Conservation (phyloP, 2,329 filamentous ascomycete species). For the Chaetomium globosum region DNA sequence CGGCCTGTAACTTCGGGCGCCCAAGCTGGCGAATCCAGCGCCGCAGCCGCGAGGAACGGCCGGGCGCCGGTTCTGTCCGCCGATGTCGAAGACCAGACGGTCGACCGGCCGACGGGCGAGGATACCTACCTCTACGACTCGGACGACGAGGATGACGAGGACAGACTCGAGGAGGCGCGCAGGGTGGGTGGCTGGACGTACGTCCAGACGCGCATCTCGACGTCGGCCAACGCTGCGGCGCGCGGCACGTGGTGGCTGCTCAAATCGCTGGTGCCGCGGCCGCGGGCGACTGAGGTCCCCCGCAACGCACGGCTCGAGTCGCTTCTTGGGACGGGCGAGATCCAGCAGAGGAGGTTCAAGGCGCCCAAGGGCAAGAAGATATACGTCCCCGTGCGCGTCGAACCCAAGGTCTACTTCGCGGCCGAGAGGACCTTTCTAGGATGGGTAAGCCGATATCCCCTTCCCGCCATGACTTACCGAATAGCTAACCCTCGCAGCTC, state of each 20-base stretch:
- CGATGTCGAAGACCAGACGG: conserved; percentile 84
- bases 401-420: conserved; percentile 97
- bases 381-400: conserved; percentile 91
- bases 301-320: conserved; percentile 56
- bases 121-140: conserved; percentile 93
- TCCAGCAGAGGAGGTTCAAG: conserved; percentile 64
- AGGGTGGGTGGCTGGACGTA: conserved; percentile 77
- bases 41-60: conserved; percentile 38
- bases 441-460: conserved; percentile 64
- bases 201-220: conserved; percentile 60
- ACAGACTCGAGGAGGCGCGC: conserved; percentile 76
- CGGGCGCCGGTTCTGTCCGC: conserved; percentile 48
- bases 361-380: conserved; percentile 86
- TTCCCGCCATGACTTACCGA: neutral
- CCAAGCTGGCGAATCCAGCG: conserved; percentile 44
- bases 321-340: conserved; percentile 58
- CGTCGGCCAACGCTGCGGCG: conserved; percentile 49
- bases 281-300: conserved; percentile 59
- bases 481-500: conserved; percentile 57
- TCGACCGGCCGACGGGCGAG: conserved; percentile 58
- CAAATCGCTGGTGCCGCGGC: conserved; percentile 57
- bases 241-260: conserved; percentile 50
- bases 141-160: conserved; percentile 78
- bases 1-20: conserved; percentile 39
- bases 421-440: conserved; percentile 94